phyloP scores from a whole-genome alignment of 2,329 filamentous ascomycete species.

The Bretziella fagacearum region DNA sequence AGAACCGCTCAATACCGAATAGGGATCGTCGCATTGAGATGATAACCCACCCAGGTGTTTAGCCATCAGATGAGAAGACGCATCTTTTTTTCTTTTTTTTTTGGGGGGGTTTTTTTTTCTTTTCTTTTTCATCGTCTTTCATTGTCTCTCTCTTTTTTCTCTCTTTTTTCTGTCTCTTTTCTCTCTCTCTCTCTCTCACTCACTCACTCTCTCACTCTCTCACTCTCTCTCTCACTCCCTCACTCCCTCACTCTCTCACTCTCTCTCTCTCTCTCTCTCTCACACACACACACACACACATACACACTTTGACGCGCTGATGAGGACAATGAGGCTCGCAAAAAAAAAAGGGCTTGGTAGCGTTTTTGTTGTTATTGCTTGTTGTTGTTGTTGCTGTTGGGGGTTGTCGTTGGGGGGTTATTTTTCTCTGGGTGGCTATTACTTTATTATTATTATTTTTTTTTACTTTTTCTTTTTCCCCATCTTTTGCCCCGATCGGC shows the following conservation, averaged over 20 bases:
- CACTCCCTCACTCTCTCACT: slow-evolving; percentile 8
- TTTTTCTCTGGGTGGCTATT: not conserved
- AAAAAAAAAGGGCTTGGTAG: not conserved
- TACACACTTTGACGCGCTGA: slow-evolving; percentile 16
- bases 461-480: not conserved
- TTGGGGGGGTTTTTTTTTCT: slow-evolving; percentile 8
- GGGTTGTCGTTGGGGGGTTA: not conserved
- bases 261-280: slow-evolving; percentile 10
- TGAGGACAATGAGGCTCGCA: slow-evolving; percentile 4
- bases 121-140: slow-evolving; percentile 11
- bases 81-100: slow-evolving; percentile 6
- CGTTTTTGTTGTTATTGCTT: not conserved
- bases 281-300: slow-evolving; percentile 9
- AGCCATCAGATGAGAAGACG: not conserved
- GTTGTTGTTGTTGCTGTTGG: not conserved
- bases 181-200: slow-evolving; percentile 9
- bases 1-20: slow-evolving; percentile 42
- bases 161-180: slow-evolving; percentile 12
- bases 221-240: slow-evolving; percentile 11
- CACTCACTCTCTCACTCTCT: slow-evolving; percentile 2
- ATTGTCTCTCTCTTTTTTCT: slow-evolving; percentile 4
- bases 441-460: not conserved
- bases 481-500: not conserved
- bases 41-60: not conserved
- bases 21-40: slow-evolving; percentile 16